Conservation (phyloP, 352 stramenopile species). For the Phytophthora macrochlamydospora region DNA sequence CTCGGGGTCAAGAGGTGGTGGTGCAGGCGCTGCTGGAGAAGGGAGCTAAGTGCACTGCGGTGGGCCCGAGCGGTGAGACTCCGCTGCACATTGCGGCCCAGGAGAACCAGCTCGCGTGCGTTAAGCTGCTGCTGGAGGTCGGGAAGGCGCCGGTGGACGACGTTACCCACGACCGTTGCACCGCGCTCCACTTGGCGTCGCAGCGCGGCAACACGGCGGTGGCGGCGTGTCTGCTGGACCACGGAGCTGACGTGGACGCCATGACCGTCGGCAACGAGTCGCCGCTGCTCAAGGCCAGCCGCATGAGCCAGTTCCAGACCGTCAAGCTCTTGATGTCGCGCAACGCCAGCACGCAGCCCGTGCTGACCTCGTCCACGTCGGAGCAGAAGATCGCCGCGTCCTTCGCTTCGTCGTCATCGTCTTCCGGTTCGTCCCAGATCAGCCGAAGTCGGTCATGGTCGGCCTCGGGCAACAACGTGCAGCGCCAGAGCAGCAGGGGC, state of each 20-base stretch:
- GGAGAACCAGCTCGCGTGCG: constrained; percentile 79
- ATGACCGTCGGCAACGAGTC: constrained; percentile 70
- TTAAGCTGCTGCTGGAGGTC: constrained; percentile 61
- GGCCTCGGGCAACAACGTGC: constrained; percentile 18
- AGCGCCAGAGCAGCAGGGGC: constrained; percentile 38
- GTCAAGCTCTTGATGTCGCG: constrained; percentile 72
- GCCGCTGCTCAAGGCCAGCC: constrained; percentile 77
- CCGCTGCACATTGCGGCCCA: constrained; percentile 82
- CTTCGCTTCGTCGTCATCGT: constrained; percentile 30
- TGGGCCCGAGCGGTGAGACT: constrained; percentile 77
- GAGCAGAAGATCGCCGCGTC: constrained; percentile 35
- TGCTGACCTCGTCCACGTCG: constrained; percentile 21
- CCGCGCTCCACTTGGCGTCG: constrained; percentile 76
- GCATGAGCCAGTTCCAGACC: constrained; percentile 82
- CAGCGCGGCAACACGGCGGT: constrained; percentile 80
- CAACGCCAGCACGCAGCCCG: constrained; percentile 42
- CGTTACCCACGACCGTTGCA: constrained; percentile 65
- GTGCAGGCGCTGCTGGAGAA: constrained; percentile 65
- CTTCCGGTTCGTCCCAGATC: constrained; percentile 21
- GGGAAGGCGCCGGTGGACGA: constrained; percentile 57
- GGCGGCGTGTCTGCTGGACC: constrained; percentile 63
- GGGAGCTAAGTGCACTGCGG: constrained; percentile 52
- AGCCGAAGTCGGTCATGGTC: constrained; percentile 37
- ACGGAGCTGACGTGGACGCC: constrained; percentile 72
- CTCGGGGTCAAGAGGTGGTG: constrained; percentile 65